Evolutionary conservation across 2,329 filamentous ascomycete species (phyloP), one percentile per base, ranked within the genome.

Genomic region (Aureobasidium sp.): DNA sequence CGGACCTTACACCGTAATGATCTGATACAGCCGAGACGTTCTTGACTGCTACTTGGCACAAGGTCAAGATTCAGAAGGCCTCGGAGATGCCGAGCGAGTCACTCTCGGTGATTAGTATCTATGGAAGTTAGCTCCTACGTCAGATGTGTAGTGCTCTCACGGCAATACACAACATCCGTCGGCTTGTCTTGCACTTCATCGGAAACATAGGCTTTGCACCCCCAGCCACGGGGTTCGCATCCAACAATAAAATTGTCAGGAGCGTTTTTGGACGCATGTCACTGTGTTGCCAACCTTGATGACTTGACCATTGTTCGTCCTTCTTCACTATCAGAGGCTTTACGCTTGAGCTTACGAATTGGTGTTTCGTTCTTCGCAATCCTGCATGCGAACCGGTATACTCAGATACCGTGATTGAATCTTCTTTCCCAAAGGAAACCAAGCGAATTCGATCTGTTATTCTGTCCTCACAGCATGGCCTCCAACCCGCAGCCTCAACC

Each of bases 401-500:
- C 13, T 9, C n/a, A 6, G 29, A 30, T 11, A 8, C 2, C n/a
- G 42, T 21, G 29, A 16, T 39, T 27, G 21, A 13, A 36, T 21
- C 13, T 21, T 50, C 21, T 7, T 37, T 15, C 37, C 11, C 41
- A 34, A 8, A n/a, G 5, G 36, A 3, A 32, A 27, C 32, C 27
- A 30, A 42, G 6, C 34, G 25, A 21, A 15, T 3, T 42, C 36
- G 3, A 29, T n/a, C 6, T 16, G 3, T 39, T 34, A 29, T 13
- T 37, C 7, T 6, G 13, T 25, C 10, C 5, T 30, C 16, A 16
- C 49, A 50, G 37, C 10, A 61, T 61, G 59, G 25, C 50, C 39
- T 21, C 32, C 25, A 47, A 29, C 27, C 15, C 9, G 3, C 50
- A 54, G 32, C 67, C 66, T 59, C 69, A 69, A 49, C 70, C 70